Conservation (phyloP, 805 yeast species). For the Candida suzukii region DNA sequence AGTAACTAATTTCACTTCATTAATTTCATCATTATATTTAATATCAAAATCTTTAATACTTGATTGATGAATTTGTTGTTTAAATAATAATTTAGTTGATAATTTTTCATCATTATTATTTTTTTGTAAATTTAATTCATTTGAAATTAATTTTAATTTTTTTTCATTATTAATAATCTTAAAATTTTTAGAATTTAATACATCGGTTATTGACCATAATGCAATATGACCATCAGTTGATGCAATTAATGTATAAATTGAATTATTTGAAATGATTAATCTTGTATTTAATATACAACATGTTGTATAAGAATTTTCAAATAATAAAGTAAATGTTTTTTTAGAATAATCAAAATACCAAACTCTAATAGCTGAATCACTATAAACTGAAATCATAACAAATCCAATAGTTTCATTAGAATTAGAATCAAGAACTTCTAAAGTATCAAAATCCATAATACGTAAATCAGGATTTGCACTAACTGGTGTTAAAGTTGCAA, state of each 20-base stretch:
- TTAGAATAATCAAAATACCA: slow-evolving; percentile 43
- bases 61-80: slow-evolving; percentile 70
- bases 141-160: background rate
- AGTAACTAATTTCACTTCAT: slow-evolving; percentile 37
- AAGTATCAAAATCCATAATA: slow-evolving; percentile 74
- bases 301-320: slow-evolving; percentile 51
- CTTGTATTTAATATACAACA: slow-evolving; percentile 70
- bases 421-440: slow-evolving; percentile 21
- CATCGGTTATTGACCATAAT: slow-evolving; percentile 45
- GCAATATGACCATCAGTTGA: slow-evolving; percentile 82
- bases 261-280: slow-evolving; percentile 27
- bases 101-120: background rate
- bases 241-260: slow-evolving; percentile 41
- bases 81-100: slow-evolving; percentile 13
- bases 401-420: slow-evolving; percentile 32
- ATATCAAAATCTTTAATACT: slow-evolving; percentile 63
- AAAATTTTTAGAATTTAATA: background rate
- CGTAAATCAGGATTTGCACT: slow-evolving; percentile 72
- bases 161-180: too few species aligned
- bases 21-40: slow-evolving; percentile 1
- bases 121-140: too few species aligned
- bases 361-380: slow-evolving; percentile 70
- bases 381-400: slow-evolving; percentile 65
- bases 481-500: slow-evolving; percentile 47
- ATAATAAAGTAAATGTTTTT: slow-evolving; percentile 35